Base-by-base conservation (phyloP, 257 asterid species). In the Paulownia fortunei region DNA sequence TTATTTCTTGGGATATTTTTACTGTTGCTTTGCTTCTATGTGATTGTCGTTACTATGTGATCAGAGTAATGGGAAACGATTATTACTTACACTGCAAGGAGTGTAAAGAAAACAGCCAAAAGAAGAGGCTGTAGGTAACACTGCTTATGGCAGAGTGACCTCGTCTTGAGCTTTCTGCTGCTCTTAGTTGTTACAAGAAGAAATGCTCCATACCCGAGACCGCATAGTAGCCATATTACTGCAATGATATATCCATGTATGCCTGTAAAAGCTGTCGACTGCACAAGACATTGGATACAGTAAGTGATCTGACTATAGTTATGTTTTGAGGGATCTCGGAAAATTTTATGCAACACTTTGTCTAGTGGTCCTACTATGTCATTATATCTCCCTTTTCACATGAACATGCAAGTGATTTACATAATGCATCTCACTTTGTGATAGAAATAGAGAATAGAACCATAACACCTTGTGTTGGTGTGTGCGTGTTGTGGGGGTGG, bases 261-360 rank as follows among this genome's bases (percentile, higher is more conserved):
- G 58, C 98, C 97, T 9, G 98, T 92, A 51, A 85, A 94, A 26
- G 77, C 88, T 9, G 92, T 87, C 49, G 99, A 92, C 99, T 94
- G 90, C 65, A 84, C 75, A 12, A 79, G 23, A 78, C 27, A 56
- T 3, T 27, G 39, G 13, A 70, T 42, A 76, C 1, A 24, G n/a
- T 37, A 18, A 46, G 27, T 47, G 21, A 26, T 58, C 16, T 44
- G 8, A 23, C 15, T 49, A 32, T 18, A 9, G 19, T 13, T 8
- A 6, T 54, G 61, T 54, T 18, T 54, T 8, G 3, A 41, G 12
- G 23, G 16, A 59, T 9, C 24, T 9, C 12, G 36, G 36, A 30
- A 30, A 30, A 30, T 30, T 30, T 4, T 30, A 30, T 30, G 2
- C 2, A 30, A 30, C 2, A 30, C n/a, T n/a, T n/a, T n/a, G 26